Evolutionary conservation across 768 basidiomycete genomes (phyloP).

Genomic region (Collybia sp.): DNA sequence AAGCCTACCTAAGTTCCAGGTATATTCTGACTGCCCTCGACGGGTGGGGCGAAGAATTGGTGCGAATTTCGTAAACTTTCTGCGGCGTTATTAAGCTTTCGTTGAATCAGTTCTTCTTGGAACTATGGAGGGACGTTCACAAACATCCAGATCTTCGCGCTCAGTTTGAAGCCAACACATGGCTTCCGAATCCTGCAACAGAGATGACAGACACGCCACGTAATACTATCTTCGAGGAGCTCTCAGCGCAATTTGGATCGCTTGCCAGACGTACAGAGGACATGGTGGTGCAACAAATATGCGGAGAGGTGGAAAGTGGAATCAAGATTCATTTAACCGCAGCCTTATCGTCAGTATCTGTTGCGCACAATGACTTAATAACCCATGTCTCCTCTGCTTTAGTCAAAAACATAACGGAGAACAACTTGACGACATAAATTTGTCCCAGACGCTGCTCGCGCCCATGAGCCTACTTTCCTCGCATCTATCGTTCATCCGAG

Average conservation of each 20-base stretch:
- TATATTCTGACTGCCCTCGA: constrained; percentile 70
- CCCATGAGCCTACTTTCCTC: constrained; percentile 80
- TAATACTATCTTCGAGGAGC: constrained; percentile 76
- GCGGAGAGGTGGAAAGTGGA: constrained; percentile 72
- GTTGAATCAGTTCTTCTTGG: constrained; percentile 76
- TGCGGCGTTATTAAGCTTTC: neutral
- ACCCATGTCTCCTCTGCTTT: neutral
- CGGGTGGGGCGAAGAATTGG: constrained; percentile 87
- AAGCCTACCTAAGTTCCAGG: constrained; percentile 78
- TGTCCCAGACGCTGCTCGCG: constrained; percentile 69
- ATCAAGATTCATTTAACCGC: constrained; percentile 69
- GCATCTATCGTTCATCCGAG: constrained; percentile 65
- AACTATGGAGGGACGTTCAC: constrained; percentile 81
- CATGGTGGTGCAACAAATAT: constrained; percentile 81
- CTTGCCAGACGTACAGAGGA: constrained; percentile 74
- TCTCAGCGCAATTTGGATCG: constrained; percentile 59
- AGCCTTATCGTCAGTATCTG: constrained; percentile 33
- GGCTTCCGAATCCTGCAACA: constrained; percentile 43
- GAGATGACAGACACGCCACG: constrained; percentile 32
- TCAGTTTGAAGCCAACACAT: constrained; percentile 41
- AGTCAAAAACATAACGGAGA: constrained; percentile 15
- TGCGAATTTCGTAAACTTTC: constrained; percentile 29
- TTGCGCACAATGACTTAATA: too few relatives aligned
- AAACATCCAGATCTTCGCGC: constrained; percentile 51
- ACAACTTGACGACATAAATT: constrained; percentile 32